Conservation (phyloP, 768 basidiomycete genomes). For the Mycena amicta region DNA sequence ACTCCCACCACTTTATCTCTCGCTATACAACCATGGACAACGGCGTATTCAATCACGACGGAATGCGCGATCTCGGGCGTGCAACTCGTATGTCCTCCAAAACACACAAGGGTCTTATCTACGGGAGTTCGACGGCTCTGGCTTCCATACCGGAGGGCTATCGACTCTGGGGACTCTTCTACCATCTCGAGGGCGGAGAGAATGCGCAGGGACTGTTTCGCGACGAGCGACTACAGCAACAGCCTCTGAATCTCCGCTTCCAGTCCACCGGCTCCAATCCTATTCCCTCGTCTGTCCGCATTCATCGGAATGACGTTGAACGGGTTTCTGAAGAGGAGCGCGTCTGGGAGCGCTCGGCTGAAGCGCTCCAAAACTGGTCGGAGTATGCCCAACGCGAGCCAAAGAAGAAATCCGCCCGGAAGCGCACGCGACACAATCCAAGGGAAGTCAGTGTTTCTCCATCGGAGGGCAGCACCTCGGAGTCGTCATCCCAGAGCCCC, state of each 20-base stretch:
- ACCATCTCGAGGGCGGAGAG: not conserved
- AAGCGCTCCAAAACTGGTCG: not conserved
- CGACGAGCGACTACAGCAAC: not conserved
- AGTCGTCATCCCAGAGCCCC: too few species aligned
- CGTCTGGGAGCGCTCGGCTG: not conserved
- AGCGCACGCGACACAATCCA: too few species aligned
- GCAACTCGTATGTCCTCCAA: not conserved
- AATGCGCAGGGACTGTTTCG: not conserved
- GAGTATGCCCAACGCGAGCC: not conserved
- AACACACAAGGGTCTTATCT: not conserved
- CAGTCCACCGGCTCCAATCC: too few species aligned
- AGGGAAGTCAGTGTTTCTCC: too few species aligned
- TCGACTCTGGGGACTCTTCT: not conserved
- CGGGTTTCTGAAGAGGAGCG: not conserved
- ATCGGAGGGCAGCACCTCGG: not conserved
- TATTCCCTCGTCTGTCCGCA: too few species aligned
- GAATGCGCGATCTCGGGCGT: not conserved
- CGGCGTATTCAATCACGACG: not conserved
- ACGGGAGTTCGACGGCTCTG: not conserved
- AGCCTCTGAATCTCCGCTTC: too few species aligned
- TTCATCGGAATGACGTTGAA: too few species aligned
- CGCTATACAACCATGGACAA: not conserved
- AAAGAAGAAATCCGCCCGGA: too few species aligned
- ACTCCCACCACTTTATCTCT: not conserved
- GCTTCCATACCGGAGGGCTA: not conserved